A percentile compares a stretch with the other conserved stretches of the same genome.
Evolutionary conservation across 768 basidiomycete species (phyloP).

Genomic region (Pisolithus marmoratus): DNA sequence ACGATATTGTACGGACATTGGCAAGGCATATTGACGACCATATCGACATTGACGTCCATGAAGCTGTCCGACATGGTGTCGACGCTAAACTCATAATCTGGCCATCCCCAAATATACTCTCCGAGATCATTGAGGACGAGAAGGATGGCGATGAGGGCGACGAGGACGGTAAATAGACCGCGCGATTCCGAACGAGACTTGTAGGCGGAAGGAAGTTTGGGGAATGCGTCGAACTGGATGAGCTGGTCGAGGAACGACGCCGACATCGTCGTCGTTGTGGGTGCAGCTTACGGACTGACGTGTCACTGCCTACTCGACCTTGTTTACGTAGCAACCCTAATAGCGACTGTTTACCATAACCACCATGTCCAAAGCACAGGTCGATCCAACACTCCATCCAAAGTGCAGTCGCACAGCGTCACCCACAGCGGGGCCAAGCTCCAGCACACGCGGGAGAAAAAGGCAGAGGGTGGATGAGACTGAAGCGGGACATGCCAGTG

Average conservation of each 20-base stretch:
- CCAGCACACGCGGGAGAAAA: too few species aligned
- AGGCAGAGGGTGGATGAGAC: too few species aligned
- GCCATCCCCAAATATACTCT: slow-evolving; percentile 93
- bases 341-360: too few species aligned
- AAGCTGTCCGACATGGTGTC: slow-evolving; percentile 56
- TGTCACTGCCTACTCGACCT: too few species aligned
- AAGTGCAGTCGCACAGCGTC: too few species aligned
- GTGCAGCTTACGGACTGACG: too few species aligned
- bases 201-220: slow-evolving; percentile 79
- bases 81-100: slow-evolving; percentile 84
- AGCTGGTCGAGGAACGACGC: slow-evolving; percentile 35
- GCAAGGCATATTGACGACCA: slow-evolving; percentile 92
- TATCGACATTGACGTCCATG: slow-evolving; percentile 85
- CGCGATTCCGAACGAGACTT: slow-evolving; percentile 73
- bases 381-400: too few species aligned
- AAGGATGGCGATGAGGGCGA: slow-evolving; percentile 58
- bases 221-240: slow-evolving; percentile 79
- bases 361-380: too few species aligned
- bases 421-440: too few species aligned
- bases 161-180: slow-evolving; percentile 74
- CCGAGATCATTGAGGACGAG: slow-evolving; percentile 84
- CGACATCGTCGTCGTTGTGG: too few species aligned
- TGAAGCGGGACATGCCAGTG: neutral
- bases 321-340: too few species aligned
- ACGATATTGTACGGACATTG: slow-evolving; percentile 55